Evolutionary conservation across 352 stramenopile genomes (phyloP).

Genomic region (Lagenidium sp.): DNA sequence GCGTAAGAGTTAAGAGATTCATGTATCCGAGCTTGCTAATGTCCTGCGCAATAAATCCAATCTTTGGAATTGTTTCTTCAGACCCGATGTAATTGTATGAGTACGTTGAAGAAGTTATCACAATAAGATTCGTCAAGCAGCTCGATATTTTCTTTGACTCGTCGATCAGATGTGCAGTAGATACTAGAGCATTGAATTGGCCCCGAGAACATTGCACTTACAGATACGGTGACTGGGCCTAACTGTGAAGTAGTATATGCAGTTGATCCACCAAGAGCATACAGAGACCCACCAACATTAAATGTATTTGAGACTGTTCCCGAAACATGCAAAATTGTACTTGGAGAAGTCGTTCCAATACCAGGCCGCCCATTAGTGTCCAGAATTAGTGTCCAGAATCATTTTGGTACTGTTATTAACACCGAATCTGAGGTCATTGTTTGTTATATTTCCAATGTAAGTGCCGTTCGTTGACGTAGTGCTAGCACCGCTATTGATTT

Average conservation of each 20-base stretch:
- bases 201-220: too few relatives aligned
- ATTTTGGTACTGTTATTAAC: conserved; percentile 6
- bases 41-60: conserved; percentile 8
- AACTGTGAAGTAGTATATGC: too few relatives aligned
- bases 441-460: conserved; percentile 6
- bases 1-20: too few relatives aligned
- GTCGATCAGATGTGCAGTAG: conserved; percentile 4
- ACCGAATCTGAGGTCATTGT: conserved; percentile 10
- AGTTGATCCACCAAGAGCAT: too few relatives aligned
- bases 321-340: conserved; percentile 1
- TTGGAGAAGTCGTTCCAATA: conserved; percentile 9
- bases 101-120: too few relatives aligned
- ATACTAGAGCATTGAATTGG: too few relatives aligned
- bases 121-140: too few relatives aligned
- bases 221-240: too few relatives aligned
- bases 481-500: conserved; percentile 7
- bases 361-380: conserved; percentile 7
- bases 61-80: too few relatives aligned
- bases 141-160: conserved; percentile 6
- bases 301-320: not conserved
- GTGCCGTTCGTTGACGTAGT: conserved; percentile 1
- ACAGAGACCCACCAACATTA: too few relatives aligned
- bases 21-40: conserved; percentile 1
- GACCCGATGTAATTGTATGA: not conserved
- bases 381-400: conserved; percentile 6